Evolutionary conservation across 148 eudicot genomes (phyloP).

Genomic region (Vaccinium corymbosum): DNA sequence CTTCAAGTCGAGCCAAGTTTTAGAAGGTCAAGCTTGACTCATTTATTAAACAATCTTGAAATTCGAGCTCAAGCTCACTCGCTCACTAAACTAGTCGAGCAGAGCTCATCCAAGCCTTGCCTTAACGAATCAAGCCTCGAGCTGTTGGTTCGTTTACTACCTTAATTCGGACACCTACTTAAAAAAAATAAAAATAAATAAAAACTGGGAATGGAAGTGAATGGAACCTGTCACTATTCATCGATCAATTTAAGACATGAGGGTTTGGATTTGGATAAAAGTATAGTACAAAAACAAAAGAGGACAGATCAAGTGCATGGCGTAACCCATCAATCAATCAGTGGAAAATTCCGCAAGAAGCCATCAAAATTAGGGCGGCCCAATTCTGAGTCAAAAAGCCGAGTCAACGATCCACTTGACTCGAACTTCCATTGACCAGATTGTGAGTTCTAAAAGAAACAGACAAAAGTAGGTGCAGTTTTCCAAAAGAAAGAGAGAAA

Average conservation of each 20-base stretch:
- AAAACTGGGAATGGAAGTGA: not conserved
- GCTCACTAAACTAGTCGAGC: too few relatives aligned
- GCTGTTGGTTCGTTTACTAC: too few relatives aligned
- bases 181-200: not conserved
- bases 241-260: not conserved
- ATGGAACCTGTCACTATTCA: not conserved
- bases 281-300: not conserved
- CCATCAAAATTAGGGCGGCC: not conserved
- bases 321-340: slow-evolving; percentile 10
- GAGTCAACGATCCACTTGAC: slow-evolving; percentile 15
- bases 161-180: too few relatives aligned
- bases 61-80: too few relatives aligned
- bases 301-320: not conserved
- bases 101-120: too few relatives aligned
- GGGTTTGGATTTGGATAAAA: slow-evolving; percentile 8
- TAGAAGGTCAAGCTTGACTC: too few relatives aligned
- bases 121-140: too few relatives aligned
- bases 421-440: not conserved
- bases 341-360: not conserved
- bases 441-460: not conserved
- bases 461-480: not conserved
- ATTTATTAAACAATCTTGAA: too few relatives aligned
- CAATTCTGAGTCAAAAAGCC: slow-evolving; percentile 4
- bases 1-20: too few relatives aligned
- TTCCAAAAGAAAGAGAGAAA: not conserved